A percentile compares a stretch with the other conserved stretches of the same genome.
Conservation (phyloP, 495 filamentous ascomycete species). For the Neurospora africana region DNA sequence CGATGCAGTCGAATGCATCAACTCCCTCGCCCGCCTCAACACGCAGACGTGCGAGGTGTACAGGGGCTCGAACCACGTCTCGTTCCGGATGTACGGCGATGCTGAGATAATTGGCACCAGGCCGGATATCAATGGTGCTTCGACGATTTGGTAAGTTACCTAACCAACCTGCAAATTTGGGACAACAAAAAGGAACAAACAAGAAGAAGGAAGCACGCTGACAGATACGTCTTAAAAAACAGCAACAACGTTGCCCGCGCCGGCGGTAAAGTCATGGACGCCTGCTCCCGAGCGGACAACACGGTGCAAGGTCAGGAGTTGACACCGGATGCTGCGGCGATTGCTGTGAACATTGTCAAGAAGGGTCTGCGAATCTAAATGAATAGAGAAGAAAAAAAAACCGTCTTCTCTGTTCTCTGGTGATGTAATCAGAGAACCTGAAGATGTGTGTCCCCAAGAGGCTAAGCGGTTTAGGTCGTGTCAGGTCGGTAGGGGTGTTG, state of each 20-base stretch:
- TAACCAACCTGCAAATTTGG: too few species aligned
- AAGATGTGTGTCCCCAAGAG: neutral
- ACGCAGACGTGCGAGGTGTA: neutral
- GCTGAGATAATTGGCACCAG: neutral
- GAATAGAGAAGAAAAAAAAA: neutral
- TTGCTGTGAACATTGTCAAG: neutral
- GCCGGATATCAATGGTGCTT: neutral
- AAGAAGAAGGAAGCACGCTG: neutral
- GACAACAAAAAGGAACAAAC: neutral
- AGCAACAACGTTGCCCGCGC: neutral
- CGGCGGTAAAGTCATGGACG: neutral
- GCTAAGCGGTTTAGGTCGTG: neutral
- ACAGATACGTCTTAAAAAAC: neutral
- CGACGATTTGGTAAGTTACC: neutral
- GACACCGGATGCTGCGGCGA: neutral
- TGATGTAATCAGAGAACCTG: neutral
- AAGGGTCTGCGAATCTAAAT: neutral
- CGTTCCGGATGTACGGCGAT: neutral
- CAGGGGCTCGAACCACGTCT: neutral
- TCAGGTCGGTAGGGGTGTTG: neutral
- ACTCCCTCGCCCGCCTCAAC: neutral
- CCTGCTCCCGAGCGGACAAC: neutral
- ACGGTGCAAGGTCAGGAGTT: neutral
- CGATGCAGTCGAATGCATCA: neutral
- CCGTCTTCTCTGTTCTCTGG: neutral